Evolutionary conservation across 495 filamentous ascomycete species (phyloP).

Genomic region (Aspergillus heteromorphus): DNA sequence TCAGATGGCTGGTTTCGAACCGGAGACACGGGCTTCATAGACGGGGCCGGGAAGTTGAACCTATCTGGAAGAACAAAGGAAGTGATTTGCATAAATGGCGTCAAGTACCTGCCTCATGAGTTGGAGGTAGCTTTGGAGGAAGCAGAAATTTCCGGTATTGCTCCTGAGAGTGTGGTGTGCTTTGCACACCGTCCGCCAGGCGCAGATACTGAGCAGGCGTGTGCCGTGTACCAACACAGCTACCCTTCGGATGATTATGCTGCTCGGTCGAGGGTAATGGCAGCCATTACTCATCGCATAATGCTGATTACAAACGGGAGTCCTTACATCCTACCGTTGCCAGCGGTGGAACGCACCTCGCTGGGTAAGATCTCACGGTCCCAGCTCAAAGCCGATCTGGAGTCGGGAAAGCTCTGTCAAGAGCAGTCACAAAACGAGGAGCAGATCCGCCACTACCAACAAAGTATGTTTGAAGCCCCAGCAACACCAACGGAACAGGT

Average conservation of each 20-base stretch:
- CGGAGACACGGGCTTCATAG: slow-evolving; percentile 63
- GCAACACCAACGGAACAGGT: not conserved
- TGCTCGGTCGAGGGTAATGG: not conserved
- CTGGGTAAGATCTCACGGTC: slow-evolving; percentile 46
- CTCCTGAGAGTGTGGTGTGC: slow-evolving; percentile 18
- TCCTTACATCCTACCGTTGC: slow-evolving; percentile 15
- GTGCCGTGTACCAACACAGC: slow-evolving; percentile 26
- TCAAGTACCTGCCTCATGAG: slow-evolving; percentile 40
- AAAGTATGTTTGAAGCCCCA: not conserved
- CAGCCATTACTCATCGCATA: not conserved
- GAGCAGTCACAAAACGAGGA: not conserved
- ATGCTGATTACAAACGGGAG: slow-evolving; percentile 6
- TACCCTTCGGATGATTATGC: not conserved
- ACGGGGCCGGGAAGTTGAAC: slow-evolving; percentile 50
- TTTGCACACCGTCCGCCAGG: slow-evolving; percentile 25
- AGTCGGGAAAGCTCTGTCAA: not conserved
- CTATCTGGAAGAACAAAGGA: slow-evolving; percentile 52
- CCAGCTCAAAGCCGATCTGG: slow-evolving; percentile 25
- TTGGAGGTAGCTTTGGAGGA: slow-evolving; percentile 40
- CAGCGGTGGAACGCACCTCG: slow-evolving; percentile 7
- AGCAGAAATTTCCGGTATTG: slow-evolving; percentile 24
- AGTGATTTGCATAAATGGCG: slow-evolving; percentile 49
- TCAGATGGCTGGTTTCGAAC: slow-evolving; percentile 78
- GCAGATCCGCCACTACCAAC: not conserved
- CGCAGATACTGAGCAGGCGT: slow-evolving; percentile 31